Percentiles rank a stretch among this genome's conserved stretches.
These are phyloP conservation scores for Ophiostoma sp. DNA, from an alignment of 2,329 filamentous ascomycete species.

Conservation along the genomic window DNA sequence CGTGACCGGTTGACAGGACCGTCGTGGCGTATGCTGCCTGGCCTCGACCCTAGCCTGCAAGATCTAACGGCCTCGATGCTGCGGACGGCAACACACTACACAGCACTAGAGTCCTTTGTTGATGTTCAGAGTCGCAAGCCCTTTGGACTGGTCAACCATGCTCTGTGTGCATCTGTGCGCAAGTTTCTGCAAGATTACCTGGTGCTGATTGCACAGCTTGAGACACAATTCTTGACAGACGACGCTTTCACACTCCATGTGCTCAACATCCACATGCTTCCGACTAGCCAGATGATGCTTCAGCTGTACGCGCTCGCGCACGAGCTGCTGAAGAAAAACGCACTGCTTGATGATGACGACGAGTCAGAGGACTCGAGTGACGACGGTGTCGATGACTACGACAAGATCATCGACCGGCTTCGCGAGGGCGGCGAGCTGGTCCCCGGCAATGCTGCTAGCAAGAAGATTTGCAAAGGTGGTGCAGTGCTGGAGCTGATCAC, in stretches of 20 bases:
- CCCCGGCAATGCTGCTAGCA: slow-evolving; percentile 70
- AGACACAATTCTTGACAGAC: slow-evolving; percentile 87
- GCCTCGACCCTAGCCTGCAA: slow-evolving; percentile 83
- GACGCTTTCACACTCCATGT: slow-evolving; percentile 86
- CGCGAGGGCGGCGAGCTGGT: slow-evolving; percentile 79
- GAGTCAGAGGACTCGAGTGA: slow-evolving; percentile 66
- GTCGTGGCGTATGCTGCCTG: slow-evolving; percentile 69
- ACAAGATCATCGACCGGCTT: slow-evolving; percentile 86
- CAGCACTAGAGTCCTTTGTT: slow-evolving; percentile 83
- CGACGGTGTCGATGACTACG: slow-evolving; percentile 76
- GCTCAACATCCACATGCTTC: slow-evolving; percentile 83
- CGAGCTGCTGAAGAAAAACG: slow-evolving; percentile 83
- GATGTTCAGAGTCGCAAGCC: slow-evolving; percentile 91
- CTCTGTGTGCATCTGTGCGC: slow-evolving; percentile 88
- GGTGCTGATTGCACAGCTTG: slow-evolving; percentile 84
- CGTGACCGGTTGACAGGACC: slow-evolving; percentile 82
- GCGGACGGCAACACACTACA: slow-evolving; percentile 90
- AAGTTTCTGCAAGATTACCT: slow-evolving; percentile 91
- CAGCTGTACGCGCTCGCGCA: slow-evolving; percentile 84
- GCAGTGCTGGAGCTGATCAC: slow-evolving; percentile 86
- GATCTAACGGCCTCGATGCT: slow-evolving; percentile 86
- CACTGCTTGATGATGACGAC: slow-evolving; percentile 73
- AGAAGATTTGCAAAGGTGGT: slow-evolving; percentile 95
- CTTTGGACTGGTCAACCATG: slow-evolving; percentile 92
- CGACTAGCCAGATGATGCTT: slow-evolving; percentile 83